phyloP scores from a whole-genome alignment of 2,329 filamentous ascomycete species.

The Penicillium aurantiogriseum region DNA sequence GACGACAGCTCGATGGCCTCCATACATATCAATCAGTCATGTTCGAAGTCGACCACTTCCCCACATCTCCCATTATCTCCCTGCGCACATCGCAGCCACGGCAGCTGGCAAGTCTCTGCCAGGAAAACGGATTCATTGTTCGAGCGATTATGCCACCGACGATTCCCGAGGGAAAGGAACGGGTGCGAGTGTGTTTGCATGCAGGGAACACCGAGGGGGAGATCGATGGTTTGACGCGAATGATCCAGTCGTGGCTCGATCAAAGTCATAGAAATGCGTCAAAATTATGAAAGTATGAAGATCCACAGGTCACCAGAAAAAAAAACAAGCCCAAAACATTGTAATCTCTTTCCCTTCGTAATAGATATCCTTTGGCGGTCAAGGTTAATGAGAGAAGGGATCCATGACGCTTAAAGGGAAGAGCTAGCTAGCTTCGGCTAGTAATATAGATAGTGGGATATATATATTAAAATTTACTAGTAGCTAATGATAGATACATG shows the following conservation, averaged over 20 bases:
- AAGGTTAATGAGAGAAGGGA: no score
- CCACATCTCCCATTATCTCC: constrained; percentile 64
- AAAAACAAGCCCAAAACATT: no score
- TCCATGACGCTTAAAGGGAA: no score
- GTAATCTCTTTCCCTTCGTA: no score
- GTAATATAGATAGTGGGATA: no score
- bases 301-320: no score
- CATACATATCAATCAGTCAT: constrained; percentile 27
- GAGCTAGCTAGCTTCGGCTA: no score
- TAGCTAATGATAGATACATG: no score
- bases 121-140: constrained; percentile 58
- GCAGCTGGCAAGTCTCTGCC: constrained; percentile 59
- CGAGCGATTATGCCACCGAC: constrained; percentile 68
- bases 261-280: constrained; percentile 1
- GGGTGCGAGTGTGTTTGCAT: constrained; percentile 67
- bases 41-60: constrained; percentile 43
- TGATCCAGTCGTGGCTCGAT: constrained; percentile 52
- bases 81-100: constrained; percentile 60
- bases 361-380: no score
- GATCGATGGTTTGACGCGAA: constrained; percentile 53
- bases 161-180: constrained; percentile 61
- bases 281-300: constrained; percentile 3
- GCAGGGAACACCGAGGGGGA: constrained; percentile 61
- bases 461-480: no score
- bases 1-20: constrained; percentile 45